Conservation (phyloP, 2,329 filamentous ascomycete genomes). For the Ustilaginoidea virens region DNA sequence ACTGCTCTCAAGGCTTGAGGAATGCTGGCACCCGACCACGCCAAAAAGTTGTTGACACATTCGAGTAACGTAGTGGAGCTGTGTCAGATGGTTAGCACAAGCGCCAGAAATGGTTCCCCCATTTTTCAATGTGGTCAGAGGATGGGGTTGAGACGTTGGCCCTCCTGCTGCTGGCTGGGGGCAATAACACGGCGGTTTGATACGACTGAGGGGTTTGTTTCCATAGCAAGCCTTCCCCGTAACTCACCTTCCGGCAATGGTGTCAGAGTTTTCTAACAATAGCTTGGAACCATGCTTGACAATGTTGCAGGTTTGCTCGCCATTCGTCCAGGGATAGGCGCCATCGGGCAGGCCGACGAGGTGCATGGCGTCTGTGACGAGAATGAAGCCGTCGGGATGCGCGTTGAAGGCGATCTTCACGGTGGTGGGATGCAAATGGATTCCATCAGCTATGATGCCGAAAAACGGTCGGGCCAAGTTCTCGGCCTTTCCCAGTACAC, state of each 20-base stretch:
- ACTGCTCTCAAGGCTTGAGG: slow-evolving; percentile 57
- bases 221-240: too few relatives aligned
- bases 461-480: slow-evolving; percentile 54
- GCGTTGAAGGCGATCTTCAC: slow-evolving; percentile 82
- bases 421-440: slow-evolving; percentile 76
- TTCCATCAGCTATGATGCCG: slow-evolving; percentile 80
- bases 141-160: too few relatives aligned
- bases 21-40: slow-evolving; percentile 54
- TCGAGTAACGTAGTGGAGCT: slow-evolving; percentile 62
- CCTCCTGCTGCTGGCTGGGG: too few relatives aligned
- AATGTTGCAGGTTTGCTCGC: slow-evolving; percentile 39
- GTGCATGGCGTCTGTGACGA: slow-evolving; percentile 89
- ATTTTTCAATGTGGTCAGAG: too few relatives aligned
- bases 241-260: slow-evolving; percentile 61
- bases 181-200: too few relatives aligned
- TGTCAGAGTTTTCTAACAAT: slow-evolving; percentile 62
- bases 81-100: slow-evolving; percentile 4
- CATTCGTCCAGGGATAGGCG: slow-evolving; percentile 74
- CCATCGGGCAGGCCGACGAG: slow-evolving; percentile 74
- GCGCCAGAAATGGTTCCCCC: too few relatives aligned
- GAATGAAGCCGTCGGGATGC: slow-evolving; percentile 69
- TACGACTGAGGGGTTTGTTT: too few relatives aligned
- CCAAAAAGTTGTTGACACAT: slow-evolving; percentile 68
- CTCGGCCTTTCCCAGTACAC: slow-evolving; percentile 57
- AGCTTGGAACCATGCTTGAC: slow-evolving; percentile 59